Conservation (phyloP, 257 asterid species). For the Haberlea rhodopensis region DNA sequence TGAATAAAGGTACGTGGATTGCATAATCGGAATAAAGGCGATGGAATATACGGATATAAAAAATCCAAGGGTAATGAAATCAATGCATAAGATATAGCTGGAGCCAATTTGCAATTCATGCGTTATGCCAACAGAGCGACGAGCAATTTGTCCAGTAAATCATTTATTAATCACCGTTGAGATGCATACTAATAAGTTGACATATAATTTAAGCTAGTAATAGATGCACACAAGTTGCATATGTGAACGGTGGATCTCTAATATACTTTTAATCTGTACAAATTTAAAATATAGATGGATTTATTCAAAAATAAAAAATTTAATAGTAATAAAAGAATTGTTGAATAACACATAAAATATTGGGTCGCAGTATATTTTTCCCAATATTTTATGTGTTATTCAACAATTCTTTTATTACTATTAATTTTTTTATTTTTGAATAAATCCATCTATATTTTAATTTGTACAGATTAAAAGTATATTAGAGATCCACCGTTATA, state of each 20-base stretch:
- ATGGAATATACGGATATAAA: neutral
- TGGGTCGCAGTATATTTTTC: too few relatives aligned
- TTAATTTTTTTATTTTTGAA: too few relatives aligned
- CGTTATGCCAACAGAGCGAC: neutral
- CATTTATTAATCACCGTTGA: neutral
- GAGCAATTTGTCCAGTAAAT: neutral
- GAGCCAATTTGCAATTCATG: neutral
- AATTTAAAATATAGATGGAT: neutral
- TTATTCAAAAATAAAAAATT: too few relatives aligned
- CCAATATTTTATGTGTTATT: neutral
- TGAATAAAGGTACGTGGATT: conserved; percentile 1
- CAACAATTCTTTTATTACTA: neutral
- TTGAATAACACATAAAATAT: too few relatives aligned
- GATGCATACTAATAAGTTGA: neutral
- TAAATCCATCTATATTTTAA: neutral
- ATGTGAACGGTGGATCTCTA: neutral
- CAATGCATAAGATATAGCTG: too few relatives aligned
- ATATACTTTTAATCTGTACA: neutral
- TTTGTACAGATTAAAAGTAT: neutral
- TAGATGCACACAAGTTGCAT: neutral
- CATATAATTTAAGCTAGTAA: neutral
- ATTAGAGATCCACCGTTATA: neutral
- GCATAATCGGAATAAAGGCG: neutral
- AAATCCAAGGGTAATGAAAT: neutral
- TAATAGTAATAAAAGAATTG: neutral